Conservation (phyloP, 1,139 yeast genomes). For the Candida frijolesensis region DNA sequence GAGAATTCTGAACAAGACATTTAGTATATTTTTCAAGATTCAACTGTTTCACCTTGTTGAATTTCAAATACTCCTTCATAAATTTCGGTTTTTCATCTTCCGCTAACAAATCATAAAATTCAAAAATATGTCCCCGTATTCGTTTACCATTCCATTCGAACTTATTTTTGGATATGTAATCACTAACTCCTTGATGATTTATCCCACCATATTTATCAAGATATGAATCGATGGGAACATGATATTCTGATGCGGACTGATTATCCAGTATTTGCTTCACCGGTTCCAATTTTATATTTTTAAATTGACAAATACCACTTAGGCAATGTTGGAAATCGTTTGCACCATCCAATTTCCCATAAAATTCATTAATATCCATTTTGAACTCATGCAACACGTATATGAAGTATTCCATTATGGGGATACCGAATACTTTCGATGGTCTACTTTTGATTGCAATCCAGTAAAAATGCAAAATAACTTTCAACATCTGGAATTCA, state of each 20-base stretch:
- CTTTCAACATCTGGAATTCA: constrained; percentile 7
- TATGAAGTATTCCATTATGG: constrained; percentile 13
- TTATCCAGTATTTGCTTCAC: not conserved
- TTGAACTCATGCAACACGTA: constrained; percentile 3
- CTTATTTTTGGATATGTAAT: constrained; percentile 20
- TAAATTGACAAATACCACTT: constrained; percentile 10
- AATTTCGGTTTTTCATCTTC: constrained; percentile 17
- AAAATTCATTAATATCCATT: constrained; percentile 4
- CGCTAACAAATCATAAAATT: constrained; percentile 12
- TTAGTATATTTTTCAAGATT: constrained; percentile 23
- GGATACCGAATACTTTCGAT: constrained; percentile 2
- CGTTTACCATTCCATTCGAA: constrained; percentile 12
- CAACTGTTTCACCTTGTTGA: constrained; percentile 28
- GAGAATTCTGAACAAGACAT: constrained; percentile 11
- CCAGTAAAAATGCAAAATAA: constrained; percentile 11
- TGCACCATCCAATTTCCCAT: not conserved
- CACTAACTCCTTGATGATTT: constrained; percentile 23
- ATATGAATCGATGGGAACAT: constrained; percentile 18
- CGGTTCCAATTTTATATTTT: not conserved
- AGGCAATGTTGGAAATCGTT: constrained; percentile 5
- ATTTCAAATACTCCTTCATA: constrained; percentile 26
- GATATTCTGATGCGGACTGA: not conserved
- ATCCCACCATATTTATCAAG: constrained; percentile 22
- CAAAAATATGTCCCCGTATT: constrained; percentile 6
- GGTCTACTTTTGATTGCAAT: not conserved